Evolutionary conservation across 495 filamentous ascomycete genomes (phyloP).

Genomic region (Aspergillus hancockii): DNA sequence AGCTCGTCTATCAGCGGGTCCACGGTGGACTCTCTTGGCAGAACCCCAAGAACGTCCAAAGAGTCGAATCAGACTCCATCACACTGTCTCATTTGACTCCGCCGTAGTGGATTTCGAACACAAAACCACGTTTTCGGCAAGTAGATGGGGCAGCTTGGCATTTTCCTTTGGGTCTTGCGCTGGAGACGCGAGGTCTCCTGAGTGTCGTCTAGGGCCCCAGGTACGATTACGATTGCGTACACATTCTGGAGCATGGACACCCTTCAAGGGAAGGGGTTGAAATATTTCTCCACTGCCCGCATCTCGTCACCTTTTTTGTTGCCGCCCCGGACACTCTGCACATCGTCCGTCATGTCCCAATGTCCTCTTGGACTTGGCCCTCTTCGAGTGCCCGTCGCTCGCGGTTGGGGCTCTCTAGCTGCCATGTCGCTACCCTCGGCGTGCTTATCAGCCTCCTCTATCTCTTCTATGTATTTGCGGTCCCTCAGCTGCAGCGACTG

Average conservation of each 20-base stretch:
- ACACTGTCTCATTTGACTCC: neutral
- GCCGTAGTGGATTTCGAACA: neutral
- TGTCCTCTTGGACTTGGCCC: conserved; percentile 27
- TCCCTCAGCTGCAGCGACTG: conserved; percentile 35
- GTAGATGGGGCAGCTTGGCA: neutral
- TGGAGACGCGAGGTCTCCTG: neutral
- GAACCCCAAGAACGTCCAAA: neutral
- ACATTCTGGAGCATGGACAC: neutral
- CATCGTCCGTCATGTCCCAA: conserved; percentile 27
- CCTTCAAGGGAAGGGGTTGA: neutral
- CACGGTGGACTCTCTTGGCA: neutral
- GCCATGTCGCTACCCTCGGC: conserved; percentile 16
- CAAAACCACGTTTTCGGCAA: neutral
- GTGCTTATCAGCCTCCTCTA: conserved; percentile 24
- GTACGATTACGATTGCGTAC: neutral
- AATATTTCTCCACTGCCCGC: neutral
- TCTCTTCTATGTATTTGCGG: conserved; percentile 26
- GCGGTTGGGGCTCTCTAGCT: conserved; percentile 23
- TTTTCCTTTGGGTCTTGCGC: neutral
- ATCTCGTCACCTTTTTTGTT: neutral
- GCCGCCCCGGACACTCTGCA: neutral
- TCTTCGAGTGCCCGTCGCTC: conserved; percentile 22
- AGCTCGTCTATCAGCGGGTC: neutral
- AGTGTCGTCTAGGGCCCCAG: neutral
- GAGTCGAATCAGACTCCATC: neutral